Percentiles rank a stretch among this genome's conserved stretches.
phyloP scores from a whole-genome alignment of 352 stramenopile species.

The Globisporangium abappressorium region DNA sequence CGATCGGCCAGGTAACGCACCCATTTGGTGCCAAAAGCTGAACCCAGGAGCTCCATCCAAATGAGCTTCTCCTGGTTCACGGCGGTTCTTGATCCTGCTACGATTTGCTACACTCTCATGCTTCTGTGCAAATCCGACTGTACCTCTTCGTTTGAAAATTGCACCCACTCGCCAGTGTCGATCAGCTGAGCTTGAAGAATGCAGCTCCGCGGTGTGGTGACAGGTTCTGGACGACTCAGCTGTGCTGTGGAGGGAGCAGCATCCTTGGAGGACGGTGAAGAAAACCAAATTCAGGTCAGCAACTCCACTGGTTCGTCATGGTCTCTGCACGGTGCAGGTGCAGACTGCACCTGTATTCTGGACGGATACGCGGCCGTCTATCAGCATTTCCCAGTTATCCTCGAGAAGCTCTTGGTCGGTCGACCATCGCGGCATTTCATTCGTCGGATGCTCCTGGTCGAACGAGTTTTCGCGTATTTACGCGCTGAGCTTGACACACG shows the following conservation, averaged over 20 bases:
- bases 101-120: no score
- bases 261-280: background rate
- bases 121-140: no score
- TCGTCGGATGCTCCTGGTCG: background rate
- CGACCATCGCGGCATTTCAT: background rate
- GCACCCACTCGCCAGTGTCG: background rate
- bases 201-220: background rate
- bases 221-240: conserved; percentile 4
- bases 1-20: background rate
- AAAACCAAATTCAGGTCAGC: background rate
- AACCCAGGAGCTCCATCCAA: background rate
- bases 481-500: background rate
- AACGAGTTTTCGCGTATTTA: background rate
- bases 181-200: background rate
- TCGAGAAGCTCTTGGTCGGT: background rate
- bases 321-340: background rate
- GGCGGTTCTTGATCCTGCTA: background rate
- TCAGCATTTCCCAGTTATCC: background rate
- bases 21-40: background rate
- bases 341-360: background rate
- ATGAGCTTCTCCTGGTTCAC: background rate
- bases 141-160: background rate
- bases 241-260: background rate
- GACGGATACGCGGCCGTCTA: background rate
- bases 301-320: background rate